Conservation (phyloP, 805 yeast species). For the Hagleromyces aurorensis region DNA sequence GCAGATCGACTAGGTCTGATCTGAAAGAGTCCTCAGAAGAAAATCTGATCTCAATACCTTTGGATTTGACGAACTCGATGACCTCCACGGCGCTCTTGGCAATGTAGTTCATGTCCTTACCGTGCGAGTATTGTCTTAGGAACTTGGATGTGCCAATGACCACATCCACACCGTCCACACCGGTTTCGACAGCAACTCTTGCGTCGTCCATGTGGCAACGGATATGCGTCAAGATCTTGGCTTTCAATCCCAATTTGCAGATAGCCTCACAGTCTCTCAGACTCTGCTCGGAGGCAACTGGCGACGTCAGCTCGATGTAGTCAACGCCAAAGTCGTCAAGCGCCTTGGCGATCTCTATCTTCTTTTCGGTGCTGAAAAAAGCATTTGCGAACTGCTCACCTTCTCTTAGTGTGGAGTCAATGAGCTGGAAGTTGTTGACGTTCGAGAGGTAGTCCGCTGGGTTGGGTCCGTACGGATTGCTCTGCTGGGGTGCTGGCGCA, state of each 20-base stretch:
- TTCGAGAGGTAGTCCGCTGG: conserved; percentile 89
- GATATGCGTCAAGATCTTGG: conserved; percentile 92
- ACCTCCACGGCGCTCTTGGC: conserved; percentile 95
- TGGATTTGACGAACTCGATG: conserved; percentile 92
- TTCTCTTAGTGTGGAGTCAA: conserved; percentile 93
- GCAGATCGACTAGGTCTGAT: conserved; percentile 88
- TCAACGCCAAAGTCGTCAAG: conserved; percentile 97
- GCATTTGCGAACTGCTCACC: conserved; percentile 99
- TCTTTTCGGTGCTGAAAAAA: conserved; percentile 87
- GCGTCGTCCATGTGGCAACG: conserved; percentile 99
- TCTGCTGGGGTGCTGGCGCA: conserved; percentile 23
- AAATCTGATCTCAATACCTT: conserved; percentile 94
- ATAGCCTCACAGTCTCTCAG: conserved; percentile 94
- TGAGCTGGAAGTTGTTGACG: conserved; percentile 80
- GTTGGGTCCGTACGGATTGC: conserved; percentile 91
- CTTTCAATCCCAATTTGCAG: conserved; percentile 92
- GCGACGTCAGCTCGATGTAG: conserved; percentile 94
- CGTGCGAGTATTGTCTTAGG: conserved; percentile 90
- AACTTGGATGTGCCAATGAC: conserved; percentile 97
- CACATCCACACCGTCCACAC: conserved; percentile 98
- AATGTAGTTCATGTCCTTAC: conserved; percentile 97
- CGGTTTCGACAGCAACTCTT: conserved; percentile 91
- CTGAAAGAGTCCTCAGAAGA: conserved; percentile 97
- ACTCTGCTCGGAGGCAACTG: conserved; percentile 94
- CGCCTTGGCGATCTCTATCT: conserved; percentile 95